Conservation (phyloP, 2,329 filamentous ascomycete species). For the Cercospora sp. region DNA sequence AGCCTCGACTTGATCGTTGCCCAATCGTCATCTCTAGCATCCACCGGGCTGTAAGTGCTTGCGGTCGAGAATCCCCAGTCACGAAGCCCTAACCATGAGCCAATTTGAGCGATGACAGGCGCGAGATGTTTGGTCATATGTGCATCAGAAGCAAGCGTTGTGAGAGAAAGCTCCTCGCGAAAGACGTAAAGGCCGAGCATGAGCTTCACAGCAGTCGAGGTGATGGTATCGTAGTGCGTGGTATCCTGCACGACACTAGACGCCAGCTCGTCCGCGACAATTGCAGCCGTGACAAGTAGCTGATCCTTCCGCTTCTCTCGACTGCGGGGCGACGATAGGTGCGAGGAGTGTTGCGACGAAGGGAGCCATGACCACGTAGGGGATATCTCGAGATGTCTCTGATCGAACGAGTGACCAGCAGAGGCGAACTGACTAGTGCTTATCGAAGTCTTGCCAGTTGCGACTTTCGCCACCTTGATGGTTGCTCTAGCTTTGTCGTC, state of each 20-base stretch:
- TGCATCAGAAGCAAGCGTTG: slow-evolving; percentile 39
- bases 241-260: background rate
- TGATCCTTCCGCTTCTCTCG: slow-evolving; percentile 30
- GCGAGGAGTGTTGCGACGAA: background rate
- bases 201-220: slow-evolving; percentile 28
- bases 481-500: slow-evolving; percentile 34
- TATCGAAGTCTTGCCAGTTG: slow-evolving; percentile 20
- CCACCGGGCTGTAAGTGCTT: slow-evolving; percentile 62
- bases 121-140: slow-evolving; percentile 50
- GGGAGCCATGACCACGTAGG: slow-evolving; percentile 32
- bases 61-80: slow-evolving; percentile 57
- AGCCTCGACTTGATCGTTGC: slow-evolving; percentile 32
- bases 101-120: slow-evolving; percentile 77
- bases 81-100: slow-evolving; percentile 75
- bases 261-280: slow-evolving; percentile 31
- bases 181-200: slow-evolving; percentile 77
- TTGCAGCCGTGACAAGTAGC: slow-evolving; percentile 29
- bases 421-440: background rate
- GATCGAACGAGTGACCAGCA: background rate
- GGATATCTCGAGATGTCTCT: background rate
- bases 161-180: slow-evolving; percentile 85
- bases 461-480: slow-evolving; percentile 31
- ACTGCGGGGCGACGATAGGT: slow-evolving; percentile 13
- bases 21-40: slow-evolving; percentile 55
- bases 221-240: background rate